Conservation (phyloP, 106 monocot genomes). For the Dendrobium nobile region DNA sequence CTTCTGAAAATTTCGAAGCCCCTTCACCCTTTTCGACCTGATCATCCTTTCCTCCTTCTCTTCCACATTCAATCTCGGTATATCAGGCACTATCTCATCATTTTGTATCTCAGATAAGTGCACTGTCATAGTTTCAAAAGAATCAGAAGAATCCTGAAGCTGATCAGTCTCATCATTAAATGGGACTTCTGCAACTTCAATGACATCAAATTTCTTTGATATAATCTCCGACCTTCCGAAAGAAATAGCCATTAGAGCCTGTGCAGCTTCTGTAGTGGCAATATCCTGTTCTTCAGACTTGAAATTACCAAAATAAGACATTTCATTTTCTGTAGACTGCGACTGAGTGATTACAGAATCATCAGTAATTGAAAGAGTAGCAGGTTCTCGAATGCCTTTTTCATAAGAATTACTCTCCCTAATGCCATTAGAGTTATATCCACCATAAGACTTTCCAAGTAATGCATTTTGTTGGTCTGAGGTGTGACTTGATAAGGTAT, state of each 20-base stretch:
- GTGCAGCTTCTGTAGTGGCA: slow-evolving; percentile 33
- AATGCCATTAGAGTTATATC: not conserved
- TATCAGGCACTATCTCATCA: slow-evolving; percentile 13
- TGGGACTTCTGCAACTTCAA: not conserved
- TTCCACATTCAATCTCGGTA: slow-evolving; percentile 9
- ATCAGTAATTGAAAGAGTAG: not conserved
- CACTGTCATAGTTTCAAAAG: slow-evolving; percentile 52
- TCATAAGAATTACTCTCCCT: not conserved
- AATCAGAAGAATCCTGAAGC: slow-evolving; percentile 43
- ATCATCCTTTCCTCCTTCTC: slow-evolving; percentile 11
- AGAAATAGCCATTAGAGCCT: slow-evolving; percentile 33
- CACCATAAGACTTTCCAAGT: not conserved
- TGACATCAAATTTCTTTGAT: not conserved
- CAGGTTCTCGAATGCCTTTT: slow-evolving; percentile 2
- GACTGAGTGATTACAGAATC: not conserved
- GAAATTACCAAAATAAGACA: not conserved
- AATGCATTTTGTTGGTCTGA: not conserved
- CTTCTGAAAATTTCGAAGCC: slow-evolving; percentile 64
- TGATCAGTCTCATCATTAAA: not conserved
- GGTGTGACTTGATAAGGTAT: slow-evolving; percentile 38
- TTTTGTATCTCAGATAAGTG: slow-evolving; percentile 31
- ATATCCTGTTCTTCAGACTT: slow-evolving; percentile 15
- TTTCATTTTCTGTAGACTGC: not conserved
- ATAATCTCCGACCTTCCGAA: not conserved
- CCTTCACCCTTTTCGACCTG: slow-evolving; percentile 47